phyloP scores from a whole-genome alignment of 1,139 yeast genomes.

The Geotrichum reessii region DNA sequence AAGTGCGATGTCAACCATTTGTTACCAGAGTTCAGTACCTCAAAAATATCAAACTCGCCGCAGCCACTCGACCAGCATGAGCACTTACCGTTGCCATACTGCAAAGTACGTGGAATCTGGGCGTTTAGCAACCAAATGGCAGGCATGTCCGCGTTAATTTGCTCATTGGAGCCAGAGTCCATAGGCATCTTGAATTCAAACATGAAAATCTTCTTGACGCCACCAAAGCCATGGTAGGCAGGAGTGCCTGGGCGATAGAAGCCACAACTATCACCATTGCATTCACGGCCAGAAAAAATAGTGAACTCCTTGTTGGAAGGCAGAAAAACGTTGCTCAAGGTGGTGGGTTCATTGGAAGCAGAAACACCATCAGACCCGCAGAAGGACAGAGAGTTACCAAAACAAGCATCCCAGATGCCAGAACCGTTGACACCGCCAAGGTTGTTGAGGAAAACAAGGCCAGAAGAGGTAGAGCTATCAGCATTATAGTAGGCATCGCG shows the following conservation, averaged over 20 bases:
- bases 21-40: constrained; percentile 67
- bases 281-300: constrained; percentile 64
- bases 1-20: constrained; percentile 70
- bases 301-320: constrained; percentile 68
- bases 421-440: constrained; percentile 72
- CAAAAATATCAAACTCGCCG: constrained; percentile 92
- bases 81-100: constrained; percentile 71
- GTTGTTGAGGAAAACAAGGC: constrained; percentile 76
- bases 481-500: constrained; percentile 70
- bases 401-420: constrained; percentile 75
- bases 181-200: constrained; percentile 89
- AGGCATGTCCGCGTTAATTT: constrained; percentile 72
- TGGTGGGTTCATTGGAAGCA: constrained; percentile 55
- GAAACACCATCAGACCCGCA: constrained; percentile 67
- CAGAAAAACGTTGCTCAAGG: constrained; percentile 57
- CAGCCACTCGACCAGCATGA: constrained; percentile 96
- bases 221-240: constrained; percentile 80
- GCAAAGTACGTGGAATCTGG: constrained; percentile 87
- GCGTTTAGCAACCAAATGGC: constrained; percentile 94
- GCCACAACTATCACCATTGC: constrained; percentile 69
- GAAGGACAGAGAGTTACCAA: constrained; percentile 82
- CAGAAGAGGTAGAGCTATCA: constrained; percentile 49
- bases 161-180: constrained; percentile 42
- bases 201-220: constrained; percentile 68
- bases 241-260: constrained; percentile 79